Evolutionary conservation across 1,284 basidiomycete genomes (phyloP), one percentile per base, ranked within the genome.

Genomic region (Trichosporon sp.): DNA sequence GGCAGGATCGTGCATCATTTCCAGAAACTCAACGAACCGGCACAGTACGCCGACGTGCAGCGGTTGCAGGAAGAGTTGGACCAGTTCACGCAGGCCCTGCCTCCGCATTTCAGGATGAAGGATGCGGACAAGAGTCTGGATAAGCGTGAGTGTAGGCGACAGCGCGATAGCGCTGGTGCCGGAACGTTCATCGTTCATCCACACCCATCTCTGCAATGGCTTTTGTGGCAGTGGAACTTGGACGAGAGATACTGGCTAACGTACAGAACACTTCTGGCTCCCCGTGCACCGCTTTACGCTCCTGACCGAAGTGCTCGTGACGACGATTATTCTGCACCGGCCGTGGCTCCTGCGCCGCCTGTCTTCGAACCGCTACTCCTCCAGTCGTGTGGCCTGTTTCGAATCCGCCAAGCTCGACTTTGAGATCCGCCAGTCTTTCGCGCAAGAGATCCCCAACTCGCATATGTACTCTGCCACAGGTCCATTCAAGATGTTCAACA

Each of bases 1-100:
- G 96, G 95, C 32, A 89, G 90, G 59, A 94, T 98, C 78, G 94
- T 94, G 64, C 94, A 96, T 79, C 93, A 96, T 83, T 98, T 96
- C 84, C 96, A 98, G 82, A 92, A 94, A 84, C 90, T 96, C 21
- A 88, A 91, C 69, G 89, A 90, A 67, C 88, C 88, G 67, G 91
- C 91, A 67, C 91, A 93, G 78, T 97, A 97, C 80, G 88, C 90
- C 12, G 94, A 97, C 78, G 93, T 96, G 48, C 84, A 92, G 56
- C 85, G 87, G 1, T 87, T 98, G 65, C 95, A 98, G 78, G 91
- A 93, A 54, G 93, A 97, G 74, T 85, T 98, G 16, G 86, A 93
- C 70, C 89, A 88, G 76, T 96, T 94, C 80, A 89, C 92, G 72
- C 86, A 88, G 64, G 85, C 86, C 69, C 86, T 96, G 21, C 94